Conservation (phyloP, 257 asterid species). For the Striga asiatica region DNA sequence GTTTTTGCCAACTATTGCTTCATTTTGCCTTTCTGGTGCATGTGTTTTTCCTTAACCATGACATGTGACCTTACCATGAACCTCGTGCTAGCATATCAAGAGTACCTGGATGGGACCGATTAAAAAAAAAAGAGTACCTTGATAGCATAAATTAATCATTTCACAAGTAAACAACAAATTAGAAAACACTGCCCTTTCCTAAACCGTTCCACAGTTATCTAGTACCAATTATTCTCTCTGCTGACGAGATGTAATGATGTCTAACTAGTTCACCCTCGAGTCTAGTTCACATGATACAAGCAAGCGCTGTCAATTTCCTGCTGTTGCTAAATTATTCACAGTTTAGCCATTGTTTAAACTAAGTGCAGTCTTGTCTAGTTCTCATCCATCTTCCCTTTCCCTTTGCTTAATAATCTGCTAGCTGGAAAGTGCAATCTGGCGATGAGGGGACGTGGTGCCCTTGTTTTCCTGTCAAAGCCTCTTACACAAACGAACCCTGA, state of each 20-base stretch:
- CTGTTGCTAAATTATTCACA: slow-evolving; percentile 9
- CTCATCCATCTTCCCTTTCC: slow-evolving; percentile 43
- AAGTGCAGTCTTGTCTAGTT: slow-evolving; percentile 16
- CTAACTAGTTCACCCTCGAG: slow-evolving; percentile 13
- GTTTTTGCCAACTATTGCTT: no score
- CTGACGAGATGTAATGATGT: slow-evolving; percentile 14
- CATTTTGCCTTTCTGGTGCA: neutral
- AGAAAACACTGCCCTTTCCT: slow-evolving; percentile 12
- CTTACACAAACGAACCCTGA: slow-evolving; percentile 94
- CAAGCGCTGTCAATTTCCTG: slow-evolving; percentile 14
- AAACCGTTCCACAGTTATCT: slow-evolving; percentile 14
- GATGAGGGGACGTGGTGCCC: slow-evolving; percentile 85
- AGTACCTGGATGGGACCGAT: neutral
- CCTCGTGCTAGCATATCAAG: neutral
- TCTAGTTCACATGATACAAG: slow-evolving; percentile 18
- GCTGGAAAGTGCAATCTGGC: slow-evolving; percentile 93
- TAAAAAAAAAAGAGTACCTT: no score
- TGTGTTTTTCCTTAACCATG: slow-evolving; percentile 1
- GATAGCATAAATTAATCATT: neutral
- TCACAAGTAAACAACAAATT: slow-evolving; percentile 6
- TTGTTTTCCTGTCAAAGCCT: slow-evolving; percentile 70
- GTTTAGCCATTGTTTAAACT: slow-evolving; percentile 16
- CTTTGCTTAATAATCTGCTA: slow-evolving; percentile 49
- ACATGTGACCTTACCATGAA: neutral
- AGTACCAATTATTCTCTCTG: slow-evolving; percentile 6